Percentiles rank a stretch among this genome's conserved stretches.
Conservation (phyloP, 1,284 basidiomycete genomes). For the Tilletia walkeri region DNA sequence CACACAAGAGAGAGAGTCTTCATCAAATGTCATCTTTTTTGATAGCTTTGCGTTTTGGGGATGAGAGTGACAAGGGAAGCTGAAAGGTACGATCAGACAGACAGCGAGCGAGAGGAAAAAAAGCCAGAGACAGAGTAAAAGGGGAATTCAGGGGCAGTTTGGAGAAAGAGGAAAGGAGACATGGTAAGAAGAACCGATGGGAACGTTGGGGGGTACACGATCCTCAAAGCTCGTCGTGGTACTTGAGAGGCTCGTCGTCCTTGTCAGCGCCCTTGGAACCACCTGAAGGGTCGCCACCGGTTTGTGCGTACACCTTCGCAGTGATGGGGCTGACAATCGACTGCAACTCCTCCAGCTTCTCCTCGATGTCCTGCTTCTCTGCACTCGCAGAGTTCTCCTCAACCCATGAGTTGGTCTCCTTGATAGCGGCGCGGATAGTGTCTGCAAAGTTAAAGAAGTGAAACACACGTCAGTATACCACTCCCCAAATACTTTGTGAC, state of each 20-base stretch:
- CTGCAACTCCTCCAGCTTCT: constrained; percentile 55
- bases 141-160: background rate
- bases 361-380: constrained; percentile 54
- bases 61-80: too few species aligned
- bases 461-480: too few species aligned
- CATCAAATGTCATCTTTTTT: too few species aligned
- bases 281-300: constrained; percentile 28
- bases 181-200: background rate
- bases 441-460: constrained; percentile 17
- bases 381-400: constrained; percentile 53
- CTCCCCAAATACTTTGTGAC: too few species aligned
- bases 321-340: constrained; percentile 54
- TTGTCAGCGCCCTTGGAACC: constrained; percentile 19
- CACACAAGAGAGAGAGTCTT: too few species aligned
- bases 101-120: too few species aligned
- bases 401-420: constrained; percentile 54
- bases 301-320: constrained; percentile 51
- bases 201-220: background rate
- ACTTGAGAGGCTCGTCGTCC: constrained; percentile 51
- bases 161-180: background rate
- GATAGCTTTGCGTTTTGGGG: too few species aligned
- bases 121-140: background rate
- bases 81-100: too few species aligned
- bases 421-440: constrained; percentile 50
- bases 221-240: constrained; percentile 55